These are phyloP conservation scores for Mortierella antarctica DNA, from an alignment of 192 early-diverging fungal species.

Conservation along the genomic window DNA sequence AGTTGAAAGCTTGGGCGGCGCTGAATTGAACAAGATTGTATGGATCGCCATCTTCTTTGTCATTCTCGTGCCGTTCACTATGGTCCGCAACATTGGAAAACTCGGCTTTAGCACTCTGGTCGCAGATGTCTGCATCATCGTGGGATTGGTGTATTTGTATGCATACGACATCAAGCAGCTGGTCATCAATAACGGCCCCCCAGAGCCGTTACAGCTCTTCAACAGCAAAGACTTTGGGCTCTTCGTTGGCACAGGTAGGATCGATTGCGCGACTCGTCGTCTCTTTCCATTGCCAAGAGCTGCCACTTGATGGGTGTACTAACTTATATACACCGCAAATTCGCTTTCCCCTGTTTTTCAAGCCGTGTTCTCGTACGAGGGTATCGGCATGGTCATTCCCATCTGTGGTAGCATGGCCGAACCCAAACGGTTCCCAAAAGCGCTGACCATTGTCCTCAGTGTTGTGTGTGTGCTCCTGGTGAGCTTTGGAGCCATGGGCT, in stretches of 20 bases:
- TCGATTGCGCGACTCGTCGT: too few relatives aligned
- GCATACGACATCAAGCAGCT: constrained; percentile 77
- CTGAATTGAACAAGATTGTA: constrained; percentile 66
- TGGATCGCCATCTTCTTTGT: constrained; percentile 77
- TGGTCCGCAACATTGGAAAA: constrained; percentile 87
- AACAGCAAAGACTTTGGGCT: constrained; percentile 52
- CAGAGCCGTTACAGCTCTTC: constrained; percentile 67
- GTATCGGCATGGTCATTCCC: constrained; percentile 86
- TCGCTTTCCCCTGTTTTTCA: constrained; percentile 59
- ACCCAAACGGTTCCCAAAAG: constrained; percentile 80
- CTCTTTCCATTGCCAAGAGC: too few relatives aligned
- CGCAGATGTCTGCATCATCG: constrained; percentile 89
- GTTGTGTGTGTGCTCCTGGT: constrained; percentile 78
- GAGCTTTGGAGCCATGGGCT: constrained; percentile 79
- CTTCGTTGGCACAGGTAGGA: constrained; percentile 55
- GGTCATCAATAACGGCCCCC: constrained; percentile 57
- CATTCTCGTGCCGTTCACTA: constrained; percentile 81
- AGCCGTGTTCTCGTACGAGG: constrained; percentile 94
- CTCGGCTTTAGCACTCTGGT: constrained; percentile 82
- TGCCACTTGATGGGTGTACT: too few relatives aligned
- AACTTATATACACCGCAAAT: too few relatives aligned
- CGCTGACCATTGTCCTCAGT: constrained; percentile 76
- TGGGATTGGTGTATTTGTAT: constrained; percentile 81
- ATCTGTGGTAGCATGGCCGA: constrained; percentile 86
- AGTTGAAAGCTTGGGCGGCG: constrained; percentile 73